Evolutionary conservation across 805 yeast genomes (phyloP).

Genomic region (Candida chauliodis): DNA sequence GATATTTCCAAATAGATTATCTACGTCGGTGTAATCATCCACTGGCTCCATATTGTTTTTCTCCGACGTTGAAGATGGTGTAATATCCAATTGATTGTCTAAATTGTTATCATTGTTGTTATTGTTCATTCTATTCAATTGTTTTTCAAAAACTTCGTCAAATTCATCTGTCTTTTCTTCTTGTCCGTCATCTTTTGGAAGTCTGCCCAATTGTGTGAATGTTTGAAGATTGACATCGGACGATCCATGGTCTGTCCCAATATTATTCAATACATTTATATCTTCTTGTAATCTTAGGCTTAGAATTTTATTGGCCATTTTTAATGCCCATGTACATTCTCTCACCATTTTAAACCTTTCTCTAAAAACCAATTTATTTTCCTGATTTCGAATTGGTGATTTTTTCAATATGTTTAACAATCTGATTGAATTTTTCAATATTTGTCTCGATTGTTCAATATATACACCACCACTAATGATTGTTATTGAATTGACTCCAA

Average conservation of each 20-base stretch:
- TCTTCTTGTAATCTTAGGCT: constrained; percentile 43
- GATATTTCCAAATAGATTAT: constrained; percentile 38
- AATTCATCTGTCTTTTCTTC: constrained; percentile 13
- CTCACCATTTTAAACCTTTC: constrained; percentile 48
- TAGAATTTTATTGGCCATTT: constrained; percentile 50
- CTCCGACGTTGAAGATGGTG: constrained; percentile 10
- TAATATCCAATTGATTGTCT: not conserved
- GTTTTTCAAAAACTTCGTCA: constrained; percentile 17
- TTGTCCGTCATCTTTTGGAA: not conserved
- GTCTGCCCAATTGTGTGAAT: constrained; percentile 45
- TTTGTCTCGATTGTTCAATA: constrained; percentile 19
- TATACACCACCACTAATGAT: constrained; percentile 42
- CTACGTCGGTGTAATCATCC: constrained; percentile 17
- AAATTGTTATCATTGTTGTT: not conserved
- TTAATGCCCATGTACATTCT: constrained; percentile 62
- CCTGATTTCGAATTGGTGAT: constrained; percentile 27
- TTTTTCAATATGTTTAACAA: constrained; percentile 21
- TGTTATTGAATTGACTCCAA: constrained; percentile 39
- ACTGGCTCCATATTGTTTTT: constrained; percentile 6
- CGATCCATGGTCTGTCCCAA: constrained; percentile 55
- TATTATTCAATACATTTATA: constrained; percentile 27
- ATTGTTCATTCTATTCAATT: constrained; percentile 14
- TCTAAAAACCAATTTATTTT: constrained; percentile 27
- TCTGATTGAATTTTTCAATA: constrained; percentile 21
- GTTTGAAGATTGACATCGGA: constrained; percentile 45